These are phyloP conservation scores for Bipolaris gigantea DNA, from an alignment of 2,329 filamentous ascomycete genomes.

Conservation along the genomic window DNA sequence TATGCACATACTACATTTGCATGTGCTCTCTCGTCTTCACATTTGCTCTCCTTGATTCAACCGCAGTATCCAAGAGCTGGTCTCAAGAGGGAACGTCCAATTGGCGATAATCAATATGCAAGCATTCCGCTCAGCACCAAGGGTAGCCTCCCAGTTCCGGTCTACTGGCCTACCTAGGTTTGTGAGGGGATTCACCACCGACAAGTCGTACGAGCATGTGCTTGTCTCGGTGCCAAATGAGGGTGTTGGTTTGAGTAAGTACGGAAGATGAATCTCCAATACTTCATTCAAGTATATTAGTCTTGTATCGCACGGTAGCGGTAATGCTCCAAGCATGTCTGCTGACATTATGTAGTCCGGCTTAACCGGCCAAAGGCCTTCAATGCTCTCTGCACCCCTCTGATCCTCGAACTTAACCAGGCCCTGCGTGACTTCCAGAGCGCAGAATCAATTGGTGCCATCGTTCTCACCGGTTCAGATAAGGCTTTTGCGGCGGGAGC, in stretches of 20 bases:
- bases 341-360: constrained; percentile 64
- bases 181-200: constrained; percentile 54
- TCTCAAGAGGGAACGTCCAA: constrained; percentile 1
- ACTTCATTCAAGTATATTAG: not conserved
- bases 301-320: not conserved
- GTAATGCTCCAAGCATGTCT: not conserved
- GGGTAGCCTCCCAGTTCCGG: constrained; percentile 62
- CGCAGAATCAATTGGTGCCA: constrained; percentile 37
- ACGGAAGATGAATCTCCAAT: not conserved
- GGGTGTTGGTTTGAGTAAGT: constrained; percentile 83
- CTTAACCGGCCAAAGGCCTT: constrained; percentile 93
- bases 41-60: constrained; percentile 1
- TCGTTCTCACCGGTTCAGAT: constrained; percentile 80
- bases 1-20: not conserved
- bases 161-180: constrained; percentile 60
- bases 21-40: not conserved
- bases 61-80: not conserved
- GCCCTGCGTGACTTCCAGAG: constrained; percentile 43
- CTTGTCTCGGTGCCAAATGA: constrained; percentile 79
- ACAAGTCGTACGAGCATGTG: constrained; percentile 72
- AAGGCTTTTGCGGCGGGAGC: constrained; percentile 81
- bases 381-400: constrained; percentile 88
- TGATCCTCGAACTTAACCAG: constrained; percentile 76
- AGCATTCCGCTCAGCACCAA: constrained; percentile 60
- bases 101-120: constrained; percentile 44